phyloP scores from a whole-genome alignment of 2,329 filamentous ascomycete species.

The Fusarium begoniae region DNA sequence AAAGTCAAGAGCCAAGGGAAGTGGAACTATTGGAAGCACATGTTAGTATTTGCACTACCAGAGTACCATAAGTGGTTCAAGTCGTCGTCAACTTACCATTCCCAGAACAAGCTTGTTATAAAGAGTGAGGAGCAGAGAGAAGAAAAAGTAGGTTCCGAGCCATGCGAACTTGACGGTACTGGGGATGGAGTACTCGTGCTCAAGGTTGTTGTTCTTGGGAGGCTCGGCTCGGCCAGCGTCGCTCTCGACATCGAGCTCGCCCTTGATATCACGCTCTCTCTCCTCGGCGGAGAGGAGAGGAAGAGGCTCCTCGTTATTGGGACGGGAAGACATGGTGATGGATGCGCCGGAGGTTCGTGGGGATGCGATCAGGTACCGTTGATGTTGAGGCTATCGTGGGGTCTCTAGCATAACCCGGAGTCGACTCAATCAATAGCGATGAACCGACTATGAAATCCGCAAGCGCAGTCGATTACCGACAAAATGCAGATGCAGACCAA shows the following conservation, averaged over 20 bases:
- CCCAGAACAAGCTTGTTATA: constrained; percentile 68
- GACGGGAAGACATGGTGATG: constrained; percentile 47
- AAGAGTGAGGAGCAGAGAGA: constrained; percentile 59
- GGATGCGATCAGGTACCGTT: constrained; percentile 10
- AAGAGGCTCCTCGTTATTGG: constrained; percentile 45
- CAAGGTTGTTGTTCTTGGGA: constrained; percentile 49
- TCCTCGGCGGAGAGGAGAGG: constrained; percentile 46
- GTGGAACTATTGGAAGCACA: constrained; percentile 54
- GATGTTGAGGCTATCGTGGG: constrained; percentile 9
- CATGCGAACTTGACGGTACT: constrained; percentile 59
- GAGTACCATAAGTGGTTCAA: too few species aligned
- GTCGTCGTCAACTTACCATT: constrained; percentile 49
- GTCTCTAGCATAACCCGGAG: constrained; percentile 18
- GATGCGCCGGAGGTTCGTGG: constrained; percentile 24
- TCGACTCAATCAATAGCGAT: neutral
- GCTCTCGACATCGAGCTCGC: constrained; percentile 47
- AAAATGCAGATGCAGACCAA: constrained; percentile 17
- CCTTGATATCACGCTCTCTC: constrained; percentile 45
- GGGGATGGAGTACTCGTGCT: constrained; percentile 57
- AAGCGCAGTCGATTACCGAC: constrained; percentile 24
- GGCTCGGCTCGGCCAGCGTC: constrained; percentile 42
- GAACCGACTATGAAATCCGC: constrained; percentile 13
- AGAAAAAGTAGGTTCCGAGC: constrained; percentile 62
- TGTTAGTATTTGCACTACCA: constrained; percentile 22
- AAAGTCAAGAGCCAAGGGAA: constrained; percentile 70